Base-by-base conservation (phyloP, 1,139 yeast genomes). In the Candida sp. region DNA sequence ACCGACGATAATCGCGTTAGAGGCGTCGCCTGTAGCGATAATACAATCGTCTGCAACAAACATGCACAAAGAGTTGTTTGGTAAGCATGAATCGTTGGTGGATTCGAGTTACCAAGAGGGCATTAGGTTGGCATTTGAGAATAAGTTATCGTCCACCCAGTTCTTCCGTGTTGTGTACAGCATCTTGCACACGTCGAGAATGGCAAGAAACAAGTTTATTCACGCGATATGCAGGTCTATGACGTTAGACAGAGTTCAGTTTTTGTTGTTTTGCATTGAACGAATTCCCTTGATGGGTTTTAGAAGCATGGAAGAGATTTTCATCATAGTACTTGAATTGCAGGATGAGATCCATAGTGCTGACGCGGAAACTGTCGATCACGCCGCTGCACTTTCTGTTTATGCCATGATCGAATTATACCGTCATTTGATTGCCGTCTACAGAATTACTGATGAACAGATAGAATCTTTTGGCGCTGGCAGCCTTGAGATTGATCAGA, bases 1-100 rank as follows among this genome's bases (percentile, higher is more conserved):
- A 9, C 81, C 93, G 0, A 85, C 91, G 0, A 74, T 89, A 2
- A 78, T 90, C 50, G 94, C 94, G 0, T 69, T 91, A 41, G 85
- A 86, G 54, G 77, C 90, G 0, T 83, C 91, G 1, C 66, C 73
- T 0, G 68, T 72, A 28, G 62, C 62, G 2, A 65, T 67, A n/a
- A 72, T 88, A 28, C 70, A 78, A 35, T 65, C 65, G 1, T 67
- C 78, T 7, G 90, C 93, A 0, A 55, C 70, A 2, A 77, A 74
- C 2, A 69, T 88, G 51, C 88, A 88, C 58, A 63, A 63, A 28
- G 81, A 78, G 4, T 63, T 90, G 7, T 83, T 80, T 58, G 85
- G 81, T 23, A 87, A 84, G 55, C 85, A 88, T 61, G 93, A 88
- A 61, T 82, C 91, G 1, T 72, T 91, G 60, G 79, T 88, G 28